Evolutionary conservation across 768 basidiomycete species (phyloP), one percentile per base, ranked within the genome.

Genomic region (Coprinopsis sp.): DNA sequence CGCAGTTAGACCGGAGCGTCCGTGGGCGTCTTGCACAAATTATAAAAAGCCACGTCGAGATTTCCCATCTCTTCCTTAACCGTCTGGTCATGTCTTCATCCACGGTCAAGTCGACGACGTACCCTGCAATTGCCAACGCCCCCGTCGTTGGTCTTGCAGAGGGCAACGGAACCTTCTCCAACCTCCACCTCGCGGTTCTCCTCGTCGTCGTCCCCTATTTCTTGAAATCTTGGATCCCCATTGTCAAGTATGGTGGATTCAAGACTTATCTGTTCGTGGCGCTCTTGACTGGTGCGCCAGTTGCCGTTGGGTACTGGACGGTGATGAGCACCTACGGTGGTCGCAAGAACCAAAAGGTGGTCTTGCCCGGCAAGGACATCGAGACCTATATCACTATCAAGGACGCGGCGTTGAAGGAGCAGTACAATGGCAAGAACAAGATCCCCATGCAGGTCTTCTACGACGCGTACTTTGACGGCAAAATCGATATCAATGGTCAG

Each of bases 381-480:
- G 87, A 88, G 56, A 79, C 87, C 54, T 99, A 98, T 64, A 87
- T 98, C 60, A 86, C 83, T 36, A 85, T 98, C 70, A 84, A 90
- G 50, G 91, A 95, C 70, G 66, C 71, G 1, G 86, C 83, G 49
- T 77, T 98, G 62, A 88, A 82, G 71, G 73, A 75, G 24, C 72
- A 81, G 49, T 98, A 94, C 70, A 67, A 79, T 25, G 86, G 83
- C 53, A 88, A 84, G 67, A 79, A 82, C 56, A 98, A 96, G 68
- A 97, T 99, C 48, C 93, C 93, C 42, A 94, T 96, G 85, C 95
- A 99, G 69, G 69, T 88, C 54, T 95, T 96, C 76, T 86, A 98
- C 62, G 96, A 99, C 72, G 90, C 91, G 52, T 98, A 87, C 70
- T 97, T 99, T 63, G 92, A 94, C 40, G 85, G 85, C 39, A 97